Evolutionary conservation across 2,329 filamentous ascomycete species (phyloP).

Genomic region (Ophiostoma montium): DNA sequence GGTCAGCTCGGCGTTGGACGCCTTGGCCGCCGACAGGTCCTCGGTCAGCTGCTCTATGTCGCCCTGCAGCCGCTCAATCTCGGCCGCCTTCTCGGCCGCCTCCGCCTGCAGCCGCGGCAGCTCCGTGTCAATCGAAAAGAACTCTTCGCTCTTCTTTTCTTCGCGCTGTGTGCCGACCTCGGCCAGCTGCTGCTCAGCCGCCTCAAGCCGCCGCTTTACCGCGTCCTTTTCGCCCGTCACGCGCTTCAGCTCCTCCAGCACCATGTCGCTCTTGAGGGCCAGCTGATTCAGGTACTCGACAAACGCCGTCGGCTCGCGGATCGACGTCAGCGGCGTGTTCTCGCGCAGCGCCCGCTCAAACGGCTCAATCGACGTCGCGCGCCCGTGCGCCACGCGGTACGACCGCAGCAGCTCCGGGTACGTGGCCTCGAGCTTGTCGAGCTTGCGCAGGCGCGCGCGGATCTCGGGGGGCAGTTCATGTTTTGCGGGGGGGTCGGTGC

Average conservation of each 20-base stretch:
- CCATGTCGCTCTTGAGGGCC: constrained; percentile 77
- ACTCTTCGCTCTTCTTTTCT: constrained; percentile 41
- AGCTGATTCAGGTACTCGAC: constrained; percentile 84
- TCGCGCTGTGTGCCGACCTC: constrained; percentile 24
- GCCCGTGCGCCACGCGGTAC: constrained; percentile 79
- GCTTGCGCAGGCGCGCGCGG: constrained; percentile 58
- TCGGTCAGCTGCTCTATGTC: constrained; percentile 54
- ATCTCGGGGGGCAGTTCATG: constrained; percentile 60
- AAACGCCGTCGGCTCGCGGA: constrained; percentile 69
- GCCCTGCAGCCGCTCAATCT: constrained; percentile 55
- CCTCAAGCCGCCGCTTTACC: constrained; percentile 62
- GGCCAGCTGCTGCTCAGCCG: constrained; percentile 51
- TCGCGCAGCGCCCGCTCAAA: constrained; percentile 88
- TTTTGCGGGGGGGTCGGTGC: constrained; percentile 10
- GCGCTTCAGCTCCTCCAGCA: constrained; percentile 82
- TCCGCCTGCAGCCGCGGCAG: constrained; percentile 68
- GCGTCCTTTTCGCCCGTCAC: constrained; percentile 71
- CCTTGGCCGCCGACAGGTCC: constrained; percentile 52
- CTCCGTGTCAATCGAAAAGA: constrained; percentile 89
- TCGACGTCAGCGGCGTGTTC: constrained; percentile 80
- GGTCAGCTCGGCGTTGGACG: constrained; percentile 53
- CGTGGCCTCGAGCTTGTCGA: constrained; percentile 80
- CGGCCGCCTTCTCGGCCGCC: constrained; percentile 49
- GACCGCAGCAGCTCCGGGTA: constrained; percentile 89
- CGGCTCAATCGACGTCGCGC: constrained; percentile 75